Conservation (phyloP, 2,329 filamentous ascomycete genomes). For the Colletotrichum navitas region DNA sequence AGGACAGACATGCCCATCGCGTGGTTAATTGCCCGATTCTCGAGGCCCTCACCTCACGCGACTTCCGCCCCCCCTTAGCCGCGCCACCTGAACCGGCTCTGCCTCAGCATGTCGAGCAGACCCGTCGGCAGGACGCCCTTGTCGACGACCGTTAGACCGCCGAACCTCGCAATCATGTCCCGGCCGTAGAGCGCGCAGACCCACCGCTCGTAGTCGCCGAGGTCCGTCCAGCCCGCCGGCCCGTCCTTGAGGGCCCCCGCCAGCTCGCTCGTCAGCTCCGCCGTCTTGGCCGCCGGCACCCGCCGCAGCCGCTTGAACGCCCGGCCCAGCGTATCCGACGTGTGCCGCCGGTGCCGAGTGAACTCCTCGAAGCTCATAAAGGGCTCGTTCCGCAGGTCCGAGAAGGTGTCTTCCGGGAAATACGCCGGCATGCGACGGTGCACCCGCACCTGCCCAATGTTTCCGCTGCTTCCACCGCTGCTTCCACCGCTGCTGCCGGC, state of each 20-base stretch:
- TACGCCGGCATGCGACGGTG: background rate
- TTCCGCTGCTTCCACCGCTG: background rate
- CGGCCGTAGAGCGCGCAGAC: slow-evolving; percentile 53
- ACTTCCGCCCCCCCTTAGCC: slow-evolving; percentile 45
- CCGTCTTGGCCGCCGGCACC: slow-evolving; percentile 46
- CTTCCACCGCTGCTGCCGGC: slow-evolving; percentile 22
- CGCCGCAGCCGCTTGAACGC: slow-evolving; percentile 50
- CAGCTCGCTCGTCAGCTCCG: slow-evolving; percentile 46
- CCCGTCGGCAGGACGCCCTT: slow-evolving; percentile 56
- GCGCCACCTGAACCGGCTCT: slow-evolving; percentile 54
- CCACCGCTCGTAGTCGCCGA: slow-evolving; percentile 53
- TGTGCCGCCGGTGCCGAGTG: slow-evolving; percentile 51
- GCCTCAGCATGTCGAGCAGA: slow-evolving; percentile 53
- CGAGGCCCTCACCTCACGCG: background rate
- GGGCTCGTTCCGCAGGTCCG: slow-evolving; percentile 42
- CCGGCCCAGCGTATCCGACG: slow-evolving; percentile 44
- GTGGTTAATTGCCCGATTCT: background rate
- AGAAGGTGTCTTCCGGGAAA: slow-evolving; percentile 29
- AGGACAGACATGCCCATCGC: slow-evolving; percentile 26
- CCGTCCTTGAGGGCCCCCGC: slow-evolving; percentile 41
- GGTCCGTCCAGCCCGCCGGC: slow-evolving; percentile 37
- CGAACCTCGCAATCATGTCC: slow-evolving; percentile 56
- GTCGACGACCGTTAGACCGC: slow-evolving; percentile 55
- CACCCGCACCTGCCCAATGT: background rate
- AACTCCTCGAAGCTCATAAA: slow-evolving; percentile 59